Percentiles rank a stretch among this genome's conserved stretches.
These are phyloP conservation scores for Penicillium coprophilum DNA, from an alignment of 495 filamentous ascomycete genomes.

Conservation along the genomic window DNA sequence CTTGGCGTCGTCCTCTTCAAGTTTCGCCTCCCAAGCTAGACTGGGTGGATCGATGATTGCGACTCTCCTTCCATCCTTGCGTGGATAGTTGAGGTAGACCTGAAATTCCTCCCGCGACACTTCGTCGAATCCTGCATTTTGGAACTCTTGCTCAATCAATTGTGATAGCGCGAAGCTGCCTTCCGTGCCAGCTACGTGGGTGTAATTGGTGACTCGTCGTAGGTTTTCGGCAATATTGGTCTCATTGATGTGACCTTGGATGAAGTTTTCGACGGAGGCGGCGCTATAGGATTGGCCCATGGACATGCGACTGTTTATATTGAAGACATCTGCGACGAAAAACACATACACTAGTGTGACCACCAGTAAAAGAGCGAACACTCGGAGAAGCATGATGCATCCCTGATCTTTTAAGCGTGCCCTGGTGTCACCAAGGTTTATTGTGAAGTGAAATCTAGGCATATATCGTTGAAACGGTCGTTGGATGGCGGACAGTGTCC, in stretches of 20 bases:
- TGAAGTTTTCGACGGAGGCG: constrained; percentile 65
- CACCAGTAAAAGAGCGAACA: constrained; percentile 73
- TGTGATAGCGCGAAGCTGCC: constrained; percentile 80
- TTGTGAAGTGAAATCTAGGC: constrained; percentile 40
- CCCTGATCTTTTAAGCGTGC: constrained; percentile 36
- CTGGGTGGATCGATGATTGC: constrained; percentile 73
- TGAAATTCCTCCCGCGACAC: constrained; percentile 73
- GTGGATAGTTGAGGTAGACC: constrained; percentile 93
- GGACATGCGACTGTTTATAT: constrained; percentile 43
- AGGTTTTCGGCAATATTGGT: constrained; percentile 68
- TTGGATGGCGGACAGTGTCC: constrained; percentile 55
- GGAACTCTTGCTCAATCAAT: constrained; percentile 75
- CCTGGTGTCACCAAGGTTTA: constrained; percentile 33
- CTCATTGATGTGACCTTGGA: constrained; percentile 67
- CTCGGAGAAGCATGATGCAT: constrained; percentile 64
- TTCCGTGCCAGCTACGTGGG: constrained; percentile 88
- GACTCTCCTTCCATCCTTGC: constrained; percentile 69
- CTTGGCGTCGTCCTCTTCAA: constrained; percentile 74
- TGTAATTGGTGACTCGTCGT: constrained; percentile 68
- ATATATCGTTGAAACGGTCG: constrained; percentile 54
- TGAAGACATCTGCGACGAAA: constrained; percentile 79
- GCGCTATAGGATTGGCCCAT: constrained; percentile 50
- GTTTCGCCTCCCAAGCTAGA: constrained; percentile 72
- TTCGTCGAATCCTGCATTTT: constrained; percentile 65
- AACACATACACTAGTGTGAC: constrained; percentile 75